phyloP scores from a whole-genome alignment of 192 early-diverging fungal genomes.

The Podila epigama region DNA sequence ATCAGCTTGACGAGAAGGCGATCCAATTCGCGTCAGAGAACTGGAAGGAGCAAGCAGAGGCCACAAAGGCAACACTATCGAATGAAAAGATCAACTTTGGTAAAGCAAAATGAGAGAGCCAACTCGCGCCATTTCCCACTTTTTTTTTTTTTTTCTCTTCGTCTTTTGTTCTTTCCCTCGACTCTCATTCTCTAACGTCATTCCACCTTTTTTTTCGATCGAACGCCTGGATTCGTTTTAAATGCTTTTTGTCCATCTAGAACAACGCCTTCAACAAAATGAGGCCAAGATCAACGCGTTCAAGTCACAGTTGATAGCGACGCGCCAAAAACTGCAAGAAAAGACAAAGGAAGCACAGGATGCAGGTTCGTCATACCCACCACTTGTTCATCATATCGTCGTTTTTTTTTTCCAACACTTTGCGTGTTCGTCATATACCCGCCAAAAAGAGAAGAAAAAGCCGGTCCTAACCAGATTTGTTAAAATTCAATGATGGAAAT shows the following conservation, averaged over 20 bases:
- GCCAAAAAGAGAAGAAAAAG: too few species aligned
- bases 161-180: neutral
- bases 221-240: neutral
- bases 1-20: slow-evolving; percentile 24
- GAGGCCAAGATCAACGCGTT: slow-evolving; percentile 29
- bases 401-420: too few species aligned
- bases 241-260: slow-evolving; percentile 1
- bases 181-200: neutral
- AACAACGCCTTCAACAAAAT: slow-evolving; percentile 34
- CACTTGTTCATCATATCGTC: too few species aligned
- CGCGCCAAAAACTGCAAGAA: slow-evolving; percentile 12
- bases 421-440: neutral
- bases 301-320: slow-evolving; percentile 14
- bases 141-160: neutral
- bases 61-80: slow-evolving; percentile 23
- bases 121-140: neutral
- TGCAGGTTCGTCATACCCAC: slow-evolving; percentile 17
- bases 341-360: slow-evolving; percentile 15
- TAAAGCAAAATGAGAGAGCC: neutral
- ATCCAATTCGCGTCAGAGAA: slow-evolving; percentile 11
- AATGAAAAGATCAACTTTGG: slow-evolving; percentile 41
- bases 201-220: neutral
- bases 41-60: slow-evolving; percentile 36
- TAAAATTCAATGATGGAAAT: too few species aligned
- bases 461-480: too few species aligned